Evolutionary conservation across 495 filamentous ascomycete species (phyloP).

Genomic region (Trichoderma virens): DNA sequence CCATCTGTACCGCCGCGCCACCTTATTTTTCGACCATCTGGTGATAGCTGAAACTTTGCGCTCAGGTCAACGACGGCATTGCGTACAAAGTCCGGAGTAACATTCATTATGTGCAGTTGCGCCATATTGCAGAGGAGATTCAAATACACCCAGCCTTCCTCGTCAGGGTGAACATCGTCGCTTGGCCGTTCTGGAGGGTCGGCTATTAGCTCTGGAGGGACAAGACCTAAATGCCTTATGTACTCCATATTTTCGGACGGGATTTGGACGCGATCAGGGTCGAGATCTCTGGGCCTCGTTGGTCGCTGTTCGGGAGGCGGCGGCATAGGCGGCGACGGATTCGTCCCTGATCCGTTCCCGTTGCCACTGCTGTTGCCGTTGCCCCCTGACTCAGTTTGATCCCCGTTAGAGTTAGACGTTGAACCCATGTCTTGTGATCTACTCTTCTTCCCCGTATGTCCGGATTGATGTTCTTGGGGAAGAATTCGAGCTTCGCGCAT

Average conservation of each 20-base stretch:
- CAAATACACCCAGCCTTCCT: constrained; percentile 71
- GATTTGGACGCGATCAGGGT: constrained; percentile 57
- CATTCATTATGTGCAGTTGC: constrained; percentile 70
- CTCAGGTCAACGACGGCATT: constrained; percentile 58
- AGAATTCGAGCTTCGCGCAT: constrained; percentile 33
- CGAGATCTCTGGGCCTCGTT: constrained; percentile 63
- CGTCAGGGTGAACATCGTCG: constrained; percentile 41
- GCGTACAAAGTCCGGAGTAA: constrained; percentile 64
- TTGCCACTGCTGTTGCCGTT: constrained; percentile 25
- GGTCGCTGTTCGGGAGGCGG: constrained; percentile 55
- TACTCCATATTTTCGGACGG: constrained; percentile 69
- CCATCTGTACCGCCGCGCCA: constrained; percentile 61
- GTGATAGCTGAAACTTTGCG: constrained; percentile 60
- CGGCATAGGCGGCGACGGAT: constrained; percentile 34
- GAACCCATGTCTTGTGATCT: constrained; percentile 30
- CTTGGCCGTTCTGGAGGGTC: constrained; percentile 3
- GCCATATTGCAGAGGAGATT: constrained; percentile 74
- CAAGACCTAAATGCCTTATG: constrained; percentile 61
- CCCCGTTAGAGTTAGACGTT: constrained; percentile 29
- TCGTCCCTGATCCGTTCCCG: constrained; percentile 19
- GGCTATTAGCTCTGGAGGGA: constrained; percentile 35
- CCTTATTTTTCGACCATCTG: constrained; percentile 63
- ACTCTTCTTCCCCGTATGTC: constrained; percentile 21
- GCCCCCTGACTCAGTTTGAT: constrained; percentile 30
- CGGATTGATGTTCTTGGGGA: constrained; percentile 15